A percentile compares a stretch with the other conserved stretches of the same genome.
Conservation (phyloP, 2,329 filamentous ascomycete genomes). For the Elsinoe necatrix region DNA sequence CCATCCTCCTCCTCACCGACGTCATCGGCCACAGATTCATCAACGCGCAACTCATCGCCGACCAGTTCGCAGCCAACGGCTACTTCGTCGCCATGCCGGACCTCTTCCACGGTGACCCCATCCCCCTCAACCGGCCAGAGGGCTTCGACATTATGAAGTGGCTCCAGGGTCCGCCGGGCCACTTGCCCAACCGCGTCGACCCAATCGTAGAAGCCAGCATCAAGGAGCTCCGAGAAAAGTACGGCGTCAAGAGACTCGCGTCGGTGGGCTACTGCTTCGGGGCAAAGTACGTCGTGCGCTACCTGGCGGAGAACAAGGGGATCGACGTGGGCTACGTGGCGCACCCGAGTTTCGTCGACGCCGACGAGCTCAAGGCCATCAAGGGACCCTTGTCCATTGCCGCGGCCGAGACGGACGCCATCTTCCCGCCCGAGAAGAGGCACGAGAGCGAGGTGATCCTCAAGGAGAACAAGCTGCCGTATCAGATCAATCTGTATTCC, state of each 20-base stretch:
- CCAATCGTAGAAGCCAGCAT: slow-evolving; percentile 44
- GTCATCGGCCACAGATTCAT: slow-evolving; percentile 49
- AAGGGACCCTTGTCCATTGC: slow-evolving; percentile 52
- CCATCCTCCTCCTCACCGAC: slow-evolving; percentile 50
- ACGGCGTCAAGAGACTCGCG: slow-evolving; percentile 42
- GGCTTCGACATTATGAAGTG: slow-evolving; percentile 45
- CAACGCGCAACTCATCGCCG: slow-evolving; percentile 54
- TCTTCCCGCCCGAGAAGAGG: slow-evolving; percentile 51
- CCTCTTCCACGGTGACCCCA: slow-evolving; percentile 58
- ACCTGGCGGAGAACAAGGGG: slow-evolving; percentile 46
- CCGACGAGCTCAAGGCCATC: slow-evolving; percentile 51
- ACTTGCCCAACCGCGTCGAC: slow-evolving; percentile 41
- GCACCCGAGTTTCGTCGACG: slow-evolving; percentile 66
- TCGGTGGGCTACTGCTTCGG: slow-evolving; percentile 44
- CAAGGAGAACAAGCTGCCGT: slow-evolving; percentile 46
- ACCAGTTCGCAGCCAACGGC: slow-evolving; percentile 65
- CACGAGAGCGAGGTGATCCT: slow-evolving; percentile 53
- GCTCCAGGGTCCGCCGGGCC: slow-evolving; percentile 34
- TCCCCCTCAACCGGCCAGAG: slow-evolving; percentile 45
- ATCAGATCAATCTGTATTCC: slow-evolving; percentile 70
- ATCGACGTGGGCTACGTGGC: slow-evolving; percentile 65
- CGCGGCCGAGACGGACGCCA: slow-evolving; percentile 54
- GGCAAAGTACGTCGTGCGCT: slow-evolving; percentile 53
- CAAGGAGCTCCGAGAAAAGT: slow-evolving; percentile 38
- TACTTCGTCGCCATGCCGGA: slow-evolving; percentile 63